These are phyloP conservation scores for Ichthyophonus hoferi DNA, from an alignment of 208 protist genomes.

Conservation along the genomic window DNA sequence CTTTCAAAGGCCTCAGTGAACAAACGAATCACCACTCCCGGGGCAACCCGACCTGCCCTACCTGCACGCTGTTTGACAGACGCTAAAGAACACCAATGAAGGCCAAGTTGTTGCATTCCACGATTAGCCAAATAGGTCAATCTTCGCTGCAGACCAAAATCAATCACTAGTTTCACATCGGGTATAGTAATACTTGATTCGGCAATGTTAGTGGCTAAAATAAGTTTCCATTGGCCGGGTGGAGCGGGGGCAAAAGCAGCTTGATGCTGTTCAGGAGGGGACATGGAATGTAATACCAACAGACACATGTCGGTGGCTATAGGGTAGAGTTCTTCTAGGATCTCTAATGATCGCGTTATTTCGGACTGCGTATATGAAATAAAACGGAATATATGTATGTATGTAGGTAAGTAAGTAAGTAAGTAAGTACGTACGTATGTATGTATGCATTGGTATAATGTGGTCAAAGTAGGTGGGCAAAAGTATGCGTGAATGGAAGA, in stretches of 20 bases:
- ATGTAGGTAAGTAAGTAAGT: no score
- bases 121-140: background rate
- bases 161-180: conserved; percentile 91
- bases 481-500: no score
- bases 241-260: background rate
- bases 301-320: background rate
- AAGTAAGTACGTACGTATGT: no score
- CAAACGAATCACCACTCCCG: conserved; percentile 64
- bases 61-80: conserved; percentile 95
- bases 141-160: conserved; percentile 77
- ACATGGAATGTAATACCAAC: background rate
- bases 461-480: no score
- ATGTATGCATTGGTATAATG: no score
- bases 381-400: background rate
- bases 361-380: no score
- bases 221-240: conserved; percentile 74
- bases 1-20: conserved; percentile 75
- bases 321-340: background rate
- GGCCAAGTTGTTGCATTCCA: conserved; percentile 91
- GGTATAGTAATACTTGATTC: conserved; percentile 99
- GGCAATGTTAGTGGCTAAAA: conserved; percentile 98
- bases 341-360: background rate
- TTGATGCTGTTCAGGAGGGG: background rate
- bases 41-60: conserved; percentile 79
- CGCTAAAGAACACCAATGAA: conserved; percentile 93